Conservation (phyloP, 2,329 filamentous ascomycete species). For the Neofusicoccum parvum region DNA sequence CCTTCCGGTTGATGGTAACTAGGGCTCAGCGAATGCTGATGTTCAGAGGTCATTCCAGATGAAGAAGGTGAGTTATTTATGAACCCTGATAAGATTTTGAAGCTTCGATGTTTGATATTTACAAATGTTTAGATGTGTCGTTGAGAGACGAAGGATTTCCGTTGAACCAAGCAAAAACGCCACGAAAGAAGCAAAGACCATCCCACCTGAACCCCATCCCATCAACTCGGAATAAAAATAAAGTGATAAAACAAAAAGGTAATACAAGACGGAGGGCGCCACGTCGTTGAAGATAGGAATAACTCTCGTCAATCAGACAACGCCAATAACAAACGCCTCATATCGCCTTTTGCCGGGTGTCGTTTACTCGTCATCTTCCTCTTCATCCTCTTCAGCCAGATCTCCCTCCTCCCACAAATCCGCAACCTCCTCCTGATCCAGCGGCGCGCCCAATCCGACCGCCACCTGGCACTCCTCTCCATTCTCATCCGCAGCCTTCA, state of each 20-base stretch:
- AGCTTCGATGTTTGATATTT: neutral
- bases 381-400: constrained; percentile 5
- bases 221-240: neutral
- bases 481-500: neutral
- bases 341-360: neutral
- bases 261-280: neutral
- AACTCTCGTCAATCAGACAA: neutral
- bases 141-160: neutral
- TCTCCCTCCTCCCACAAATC: constrained; percentile 20
- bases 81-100: too few species aligned
- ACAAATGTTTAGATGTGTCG: neutral
- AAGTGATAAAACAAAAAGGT: neutral
- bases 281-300: neutral
- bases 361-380: neutral
- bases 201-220: neutral
- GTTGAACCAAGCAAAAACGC: neutral
- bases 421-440: constrained; percentile 19
- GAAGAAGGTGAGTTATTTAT: neutral
- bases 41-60: too few species aligned
- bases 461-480: constrained; percentile 13
- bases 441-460: constrained; percentile 11
- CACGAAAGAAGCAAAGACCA: neutral
- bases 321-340: neutral
- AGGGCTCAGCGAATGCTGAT: too few species aligned
- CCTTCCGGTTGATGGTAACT: too few species aligned